Conservation (phyloP, 2,329 filamentous ascomycete species). For the Dendryphion nanum region DNA sequence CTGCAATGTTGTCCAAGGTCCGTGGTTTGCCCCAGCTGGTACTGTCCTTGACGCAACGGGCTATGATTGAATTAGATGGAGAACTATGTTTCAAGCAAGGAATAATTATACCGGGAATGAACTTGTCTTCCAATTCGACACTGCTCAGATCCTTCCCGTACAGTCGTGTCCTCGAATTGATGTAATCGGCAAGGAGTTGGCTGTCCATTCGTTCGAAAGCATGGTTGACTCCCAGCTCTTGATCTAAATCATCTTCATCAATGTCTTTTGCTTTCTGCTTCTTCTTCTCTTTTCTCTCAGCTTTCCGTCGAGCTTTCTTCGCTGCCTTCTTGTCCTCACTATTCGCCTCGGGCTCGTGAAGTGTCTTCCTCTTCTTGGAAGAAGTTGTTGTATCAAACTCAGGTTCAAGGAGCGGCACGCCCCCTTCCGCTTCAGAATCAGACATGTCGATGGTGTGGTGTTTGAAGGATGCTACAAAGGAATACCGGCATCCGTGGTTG, state of each 20-base stretch:
- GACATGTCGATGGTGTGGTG: constrained; percentile 40
- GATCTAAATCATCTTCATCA: constrained; percentile 57
- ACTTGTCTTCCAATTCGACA: constrained; percentile 80
- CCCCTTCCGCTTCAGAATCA: constrained; percentile 43
- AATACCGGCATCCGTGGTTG: too few species aligned
- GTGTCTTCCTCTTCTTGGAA: constrained; percentile 45
- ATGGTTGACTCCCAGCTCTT: constrained; percentile 64
- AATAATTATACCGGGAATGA: constrained; percentile 65
- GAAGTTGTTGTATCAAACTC: constrained; percentile 33
- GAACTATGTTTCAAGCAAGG: not conserved
- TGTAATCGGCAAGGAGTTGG: constrained; percentile 77
- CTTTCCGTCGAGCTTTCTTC: constrained; percentile 21
- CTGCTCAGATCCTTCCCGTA: constrained; percentile 79
- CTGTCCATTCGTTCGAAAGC: constrained; percentile 81
- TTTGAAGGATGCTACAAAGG: constrained; percentile 5
- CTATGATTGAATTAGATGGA: constrained; percentile 42
- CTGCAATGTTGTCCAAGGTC: constrained; percentile 69
- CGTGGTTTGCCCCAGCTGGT: constrained; percentile 69
- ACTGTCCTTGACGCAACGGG: constrained; percentile 74
- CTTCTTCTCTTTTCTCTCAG: constrained; percentile 59
- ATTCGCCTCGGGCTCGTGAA: constrained; percentile 27
- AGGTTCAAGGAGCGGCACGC: constrained; percentile 46
- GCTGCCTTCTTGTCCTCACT: constrained; percentile 36
- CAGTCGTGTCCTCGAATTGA: constrained; percentile 73
- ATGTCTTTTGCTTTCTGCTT: constrained; percentile 59